A percentile compares a stretch with the other conserved stretches of the same genome.
Conservation (phyloP, 164 flowering plant genomes). For the Hamamelis virginiana region DNA sequence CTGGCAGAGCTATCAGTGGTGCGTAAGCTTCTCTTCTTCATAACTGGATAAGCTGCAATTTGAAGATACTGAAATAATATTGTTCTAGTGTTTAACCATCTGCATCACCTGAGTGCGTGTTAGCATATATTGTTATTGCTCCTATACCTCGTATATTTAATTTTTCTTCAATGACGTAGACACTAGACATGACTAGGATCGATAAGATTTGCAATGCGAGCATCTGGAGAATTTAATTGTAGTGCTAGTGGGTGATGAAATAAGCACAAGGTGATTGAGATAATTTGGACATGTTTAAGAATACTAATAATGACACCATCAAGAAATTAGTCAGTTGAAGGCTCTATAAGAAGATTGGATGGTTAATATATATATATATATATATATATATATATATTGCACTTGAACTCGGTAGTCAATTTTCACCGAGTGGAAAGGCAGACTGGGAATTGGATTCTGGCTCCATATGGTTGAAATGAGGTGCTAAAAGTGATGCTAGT, state of each 20-base stretch:
- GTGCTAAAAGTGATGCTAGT: not conserved
- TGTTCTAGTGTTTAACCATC: not conserved
- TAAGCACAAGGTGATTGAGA: not conserved
- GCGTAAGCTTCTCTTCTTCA: constrained; percentile 17
- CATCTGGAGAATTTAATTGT: not conserved
- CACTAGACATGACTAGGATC: not conserved
- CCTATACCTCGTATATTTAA: not conserved
- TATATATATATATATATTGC: too few relatives aligned
- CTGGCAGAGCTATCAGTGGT: constrained; percentile 63
- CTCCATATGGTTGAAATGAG: not conserved
- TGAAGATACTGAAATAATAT: not conserved
- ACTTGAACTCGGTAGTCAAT: too few relatives aligned
- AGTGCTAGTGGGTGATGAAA: not conserved
- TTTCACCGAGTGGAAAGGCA: too few relatives aligned
- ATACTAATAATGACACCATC: too few relatives aligned
- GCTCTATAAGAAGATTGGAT: not conserved
- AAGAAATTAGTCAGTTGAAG: not conserved
- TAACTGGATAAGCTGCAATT: not conserved
- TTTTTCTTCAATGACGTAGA: not conserved
- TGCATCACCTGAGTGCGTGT: too few relatives aligned
- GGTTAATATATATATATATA: too few relatives aligned
- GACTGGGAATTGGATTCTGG: not conserved
- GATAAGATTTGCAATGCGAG: not conserved
- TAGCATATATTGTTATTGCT: too few relatives aligned
- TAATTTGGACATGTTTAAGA: too few relatives aligned